A percentile compares a stretch with the other conserved stretches of the same genome.
Conservation (phyloP, 139 green algal genomes). For the Parachlorella kessleri region DNA sequence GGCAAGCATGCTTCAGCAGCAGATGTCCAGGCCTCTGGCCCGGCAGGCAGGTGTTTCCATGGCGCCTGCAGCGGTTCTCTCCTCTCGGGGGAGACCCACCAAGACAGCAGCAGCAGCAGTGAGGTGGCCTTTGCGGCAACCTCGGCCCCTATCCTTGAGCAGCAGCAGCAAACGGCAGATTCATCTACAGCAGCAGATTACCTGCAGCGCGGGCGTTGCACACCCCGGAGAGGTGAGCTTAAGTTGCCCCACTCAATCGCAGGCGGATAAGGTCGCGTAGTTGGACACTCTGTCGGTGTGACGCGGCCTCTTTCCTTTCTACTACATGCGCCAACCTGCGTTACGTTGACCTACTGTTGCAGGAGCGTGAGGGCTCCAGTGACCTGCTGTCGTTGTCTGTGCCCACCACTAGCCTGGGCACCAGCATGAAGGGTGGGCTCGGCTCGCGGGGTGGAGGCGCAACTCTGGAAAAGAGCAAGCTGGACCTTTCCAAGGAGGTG, state of each 20-base stretch:
- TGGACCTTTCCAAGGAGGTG: constrained; percentile 53
- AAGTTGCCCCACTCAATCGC: background rate
- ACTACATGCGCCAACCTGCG: too few relatives aligned
- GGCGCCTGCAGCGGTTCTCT: background rate
- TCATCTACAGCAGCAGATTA: background rate
- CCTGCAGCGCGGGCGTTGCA: background rate
- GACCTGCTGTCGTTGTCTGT: constrained; percentile 25
- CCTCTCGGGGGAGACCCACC: background rate
- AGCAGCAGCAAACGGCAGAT: too few relatives aligned
- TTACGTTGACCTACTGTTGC: background rate
- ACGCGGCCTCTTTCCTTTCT: too few relatives aligned
- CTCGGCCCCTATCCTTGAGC: background rate
- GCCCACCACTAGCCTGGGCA: constrained; percentile 29
- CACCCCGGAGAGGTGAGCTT: background rate
- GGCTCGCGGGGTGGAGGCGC: constrained; percentile 49
- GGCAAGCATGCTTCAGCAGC: too few relatives aligned
- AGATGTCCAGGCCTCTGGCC: background rate
- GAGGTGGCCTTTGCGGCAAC: background rate
- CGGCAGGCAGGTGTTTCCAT: background rate
- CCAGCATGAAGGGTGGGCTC: constrained; percentile 50
- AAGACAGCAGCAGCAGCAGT: background rate
- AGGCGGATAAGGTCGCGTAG: background rate
- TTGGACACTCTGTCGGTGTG: background rate
- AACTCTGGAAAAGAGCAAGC: constrained; percentile 60
- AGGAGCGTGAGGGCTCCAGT: constrained; percentile 4